A percentile compares a stretch with the other conserved stretches of the same genome.
Evolutionary conservation across 2,329 filamentous ascomycete species (phyloP).

Genomic region (Rhynchosporium secalis): DNA sequence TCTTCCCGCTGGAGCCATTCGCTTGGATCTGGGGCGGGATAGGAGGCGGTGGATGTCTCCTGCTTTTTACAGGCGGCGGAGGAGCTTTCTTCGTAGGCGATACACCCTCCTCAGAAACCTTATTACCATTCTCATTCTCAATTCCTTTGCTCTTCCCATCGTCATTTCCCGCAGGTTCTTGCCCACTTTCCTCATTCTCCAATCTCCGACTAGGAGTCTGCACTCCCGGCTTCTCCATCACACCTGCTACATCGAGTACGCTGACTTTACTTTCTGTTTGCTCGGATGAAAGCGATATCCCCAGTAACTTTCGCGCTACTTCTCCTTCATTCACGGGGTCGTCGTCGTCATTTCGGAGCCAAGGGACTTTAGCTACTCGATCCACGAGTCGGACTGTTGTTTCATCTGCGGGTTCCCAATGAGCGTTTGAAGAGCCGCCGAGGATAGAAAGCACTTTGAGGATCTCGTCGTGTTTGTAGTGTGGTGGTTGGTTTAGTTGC

Average conservation of each 20-base stretch:
- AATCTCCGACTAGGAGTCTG: slow-evolving; percentile 71
- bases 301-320: slow-evolving; percentile 61
- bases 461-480: slow-evolving; percentile 91
- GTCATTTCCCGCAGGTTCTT: slow-evolving; percentile 32
- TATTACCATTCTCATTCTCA: slow-evolving; percentile 19
- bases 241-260: slow-evolving; percentile 74
- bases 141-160: slow-evolving; percentile 14
- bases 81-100: slow-evolving; percentile 22
- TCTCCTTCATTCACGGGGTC: slow-evolving; percentile 44
- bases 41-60: slow-evolving; percentile 34
- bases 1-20: slow-evolving; percentile 32
- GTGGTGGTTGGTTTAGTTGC: slow-evolving; percentile 79
- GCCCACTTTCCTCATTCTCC: slow-evolving; percentile 35
- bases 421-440: slow-evolving; percentile 62
- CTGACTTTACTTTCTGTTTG: slow-evolving; percentile 73
- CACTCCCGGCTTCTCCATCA: slow-evolving; percentile 79
- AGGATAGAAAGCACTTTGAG: slow-evolving; percentile 73
- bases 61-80: slow-evolving; percentile 29
- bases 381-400: slow-evolving; percentile 77
- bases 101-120: background rate
- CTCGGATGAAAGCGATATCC: slow-evolving; percentile 66
- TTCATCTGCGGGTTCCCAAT: slow-evolving; percentile 79
- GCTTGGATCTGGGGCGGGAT: slow-evolving; percentile 30
- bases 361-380: slow-evolving; percentile 71
- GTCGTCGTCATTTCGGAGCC: slow-evolving; percentile 55